These are phyloP conservation scores for Acidomyces sp. DNA, from an alignment of 495 filamentous ascomycete species.

Conservation along the genomic window DNA sequence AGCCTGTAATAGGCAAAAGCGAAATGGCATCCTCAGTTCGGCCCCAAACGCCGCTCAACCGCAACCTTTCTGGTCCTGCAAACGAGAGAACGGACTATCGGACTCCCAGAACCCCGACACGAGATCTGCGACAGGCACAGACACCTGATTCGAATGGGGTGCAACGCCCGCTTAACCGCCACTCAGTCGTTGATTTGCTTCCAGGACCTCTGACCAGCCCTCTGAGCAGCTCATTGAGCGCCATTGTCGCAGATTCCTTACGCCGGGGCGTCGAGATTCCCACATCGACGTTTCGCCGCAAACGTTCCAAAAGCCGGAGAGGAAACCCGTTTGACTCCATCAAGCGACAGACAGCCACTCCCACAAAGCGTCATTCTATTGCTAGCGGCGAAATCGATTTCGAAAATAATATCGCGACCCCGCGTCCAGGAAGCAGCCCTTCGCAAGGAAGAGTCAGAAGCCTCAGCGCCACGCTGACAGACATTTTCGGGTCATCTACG, in stretches of 20 bases:
- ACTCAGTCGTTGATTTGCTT: conserved; percentile 22
- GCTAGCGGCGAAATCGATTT: conserved; percentile 15
- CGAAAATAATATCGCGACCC: conserved; percentile 5
- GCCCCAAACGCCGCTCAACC: conserved; percentile 10
- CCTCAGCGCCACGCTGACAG: conserved; percentile 25
- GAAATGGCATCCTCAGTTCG: neutral
- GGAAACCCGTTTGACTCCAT: neutral
- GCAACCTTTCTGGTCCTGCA: neutral
- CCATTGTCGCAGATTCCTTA: conserved; percentile 44
- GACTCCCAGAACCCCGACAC: conserved; percentile 6
- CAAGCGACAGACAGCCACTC: conserved; percentile 1
- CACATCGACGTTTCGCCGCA: neutral
- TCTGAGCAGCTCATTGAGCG: conserved; percentile 23
- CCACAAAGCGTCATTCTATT: conserved; percentile 11
- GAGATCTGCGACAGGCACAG: conserved; percentile 1
- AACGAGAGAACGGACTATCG: conserved; percentile 1
- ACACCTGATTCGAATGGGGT: conserved; percentile 11
- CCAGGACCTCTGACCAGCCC: conserved; percentile 23
- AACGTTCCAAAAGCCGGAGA: neutral
- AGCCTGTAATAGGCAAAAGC: conserved; percentile 2
- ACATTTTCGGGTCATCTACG: conserved; percentile 19
- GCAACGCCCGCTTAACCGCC: conserved; percentile 14
- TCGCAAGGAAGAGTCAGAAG: conserved; percentile 19
- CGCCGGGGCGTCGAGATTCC: conserved; percentile 35
- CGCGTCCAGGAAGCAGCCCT: conserved; percentile 10